A percentile compares a stretch with the other conserved stretches of the same genome.
These are phyloP conservation scores for Aspergillus fumigatus DNA, from an alignment of 2,329 filamentous ascomycete genomes.

Conservation along the genomic window DNA sequence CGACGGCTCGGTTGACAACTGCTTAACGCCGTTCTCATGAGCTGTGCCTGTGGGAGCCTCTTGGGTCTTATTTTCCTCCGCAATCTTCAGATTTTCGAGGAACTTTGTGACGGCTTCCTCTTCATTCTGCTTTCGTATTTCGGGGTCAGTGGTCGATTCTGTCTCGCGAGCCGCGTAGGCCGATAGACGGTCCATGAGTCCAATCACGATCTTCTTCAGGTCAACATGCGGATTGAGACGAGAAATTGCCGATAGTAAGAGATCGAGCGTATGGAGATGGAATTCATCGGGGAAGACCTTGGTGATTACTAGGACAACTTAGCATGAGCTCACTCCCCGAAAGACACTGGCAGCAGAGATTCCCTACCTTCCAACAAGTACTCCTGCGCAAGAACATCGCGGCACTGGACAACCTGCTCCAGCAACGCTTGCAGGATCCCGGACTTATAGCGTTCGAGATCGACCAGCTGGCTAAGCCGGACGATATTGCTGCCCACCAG, in stretches of 20 bases:
- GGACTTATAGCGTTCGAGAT: constrained; percentile 89
- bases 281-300: constrained; percentile 99
- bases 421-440: constrained; percentile 82
- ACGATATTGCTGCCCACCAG: constrained; percentile 96
- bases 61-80: constrained; percentile 51
- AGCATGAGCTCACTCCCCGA: constrained; percentile 4
- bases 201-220: constrained; percentile 96
- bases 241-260: constrained; percentile 89
- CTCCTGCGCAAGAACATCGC: constrained; percentile 94
- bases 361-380: constrained; percentile 75
- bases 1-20: constrained; percentile 16
- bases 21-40: constrained; percentile 37
- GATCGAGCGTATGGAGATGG: constrained; percentile 92
- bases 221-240: constrained; percentile 94
- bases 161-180: constrained; percentile 90
- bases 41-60: constrained; percentile 28
- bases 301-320: constrained; percentile 67
- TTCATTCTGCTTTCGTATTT: constrained; percentile 72
- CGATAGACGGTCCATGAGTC: constrained; percentile 92
- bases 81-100: constrained; percentile 69
- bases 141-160: constrained; percentile 63
- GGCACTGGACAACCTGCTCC: constrained; percentile 96
- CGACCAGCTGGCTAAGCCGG: constrained; percentile 88
- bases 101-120: constrained; percentile 76
- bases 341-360: neutral